These are phyloP conservation scores for Chlamydomonas sp. DNA, from an alignment of 139 green algal genomes.

Conservation along the genomic window DNA sequence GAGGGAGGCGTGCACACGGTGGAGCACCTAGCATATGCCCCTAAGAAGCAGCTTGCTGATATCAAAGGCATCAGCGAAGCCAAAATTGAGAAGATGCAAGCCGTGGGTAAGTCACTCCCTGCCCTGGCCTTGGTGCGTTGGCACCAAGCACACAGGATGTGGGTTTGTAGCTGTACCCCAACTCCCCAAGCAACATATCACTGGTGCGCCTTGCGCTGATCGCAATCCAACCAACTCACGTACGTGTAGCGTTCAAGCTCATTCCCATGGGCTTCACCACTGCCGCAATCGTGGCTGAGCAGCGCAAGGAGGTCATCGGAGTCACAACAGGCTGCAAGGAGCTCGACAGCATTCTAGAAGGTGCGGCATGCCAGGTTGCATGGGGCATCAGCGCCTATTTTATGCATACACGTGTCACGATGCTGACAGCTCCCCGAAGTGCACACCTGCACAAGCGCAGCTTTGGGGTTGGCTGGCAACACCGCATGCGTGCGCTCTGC, in stretches of 20 bases:
- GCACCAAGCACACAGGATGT: neutral
- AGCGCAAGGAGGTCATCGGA: slow-evolving; percentile 85
- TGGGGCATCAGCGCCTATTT: neutral
- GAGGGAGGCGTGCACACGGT: slow-evolving; percentile 87
- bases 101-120: neutral
- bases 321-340: slow-evolving; percentile 93
- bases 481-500: neutral
- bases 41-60: slow-evolving; percentile 82
- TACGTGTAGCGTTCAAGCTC: slow-evolving; percentile 85
- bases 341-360: slow-evolving; percentile 92
- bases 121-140: neutral
- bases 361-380: slow-evolving; percentile 29
- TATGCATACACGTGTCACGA: neutral
- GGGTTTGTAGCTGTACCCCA: no score
- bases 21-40: slow-evolving; percentile 78
- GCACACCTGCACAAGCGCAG: neutral
- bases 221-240: neutral
- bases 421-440: neutral
- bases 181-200: no score
- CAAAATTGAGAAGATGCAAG: slow-evolving; percentile 76
- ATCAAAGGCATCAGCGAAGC: slow-evolving; percentile 98
- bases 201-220: neutral
- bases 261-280: slow-evolving; percentile 96
- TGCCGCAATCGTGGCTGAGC: slow-evolving; percentile 81
- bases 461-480: neutral